Base-by-base conservation (phyloP, 2,329 filamentous ascomycete species). In the Cercospora citrullina region DNA sequence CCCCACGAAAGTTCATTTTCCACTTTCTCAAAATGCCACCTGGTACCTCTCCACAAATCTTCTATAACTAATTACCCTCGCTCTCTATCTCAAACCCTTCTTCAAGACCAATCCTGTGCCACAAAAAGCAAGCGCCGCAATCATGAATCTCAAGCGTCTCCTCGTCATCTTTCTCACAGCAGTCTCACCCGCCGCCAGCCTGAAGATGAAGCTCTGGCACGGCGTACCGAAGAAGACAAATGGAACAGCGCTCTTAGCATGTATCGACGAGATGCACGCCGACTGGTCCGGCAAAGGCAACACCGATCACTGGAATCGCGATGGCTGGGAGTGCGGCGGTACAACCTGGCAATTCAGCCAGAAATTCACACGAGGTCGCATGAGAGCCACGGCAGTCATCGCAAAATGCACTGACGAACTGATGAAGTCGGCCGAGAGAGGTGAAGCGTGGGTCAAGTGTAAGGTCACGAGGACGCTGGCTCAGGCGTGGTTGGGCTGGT, bases 361-460 rank as follows among this genome's bases (percentile, higher is more conserved):
- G 2, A 61, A 42, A 26, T n/a, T 48, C 21, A 16, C 36, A 5
- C 36, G 7, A 6, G 36, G 36, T 6, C 59, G 23, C 18, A 5
- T 28, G 12, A 16, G n/a, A 21, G 16, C 53, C 23, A 36, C 36
- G 33, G 21, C n/a, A 45, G 31, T 28, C 18, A 26, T 45, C 16
- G 33, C 33, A 30, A 26, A 28, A 48, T 61, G 59, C 23, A 26
- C 33, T 7, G 36, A 48, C 5, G 33, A 61, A 31, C 26, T 42
- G 30, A 8, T 31, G 12, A 33, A 21, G 18, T 36, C 59, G 12
- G 59, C 59, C 9, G 12, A 61, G 59, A 1, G 36, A 14, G 59
- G 36, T 7, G 59, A 61, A 18, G 59, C 59, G 33, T 61, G 59
- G 59, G 42, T 61, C 36, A 61, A 61, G 16, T 61, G 59, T 14